A percentile compares a stretch with the other conserved stretches of the same genome.
phyloP scores from a whole-genome alignment of 257 asterid genomes.

The Ocimum tenuiflorum region DNA sequence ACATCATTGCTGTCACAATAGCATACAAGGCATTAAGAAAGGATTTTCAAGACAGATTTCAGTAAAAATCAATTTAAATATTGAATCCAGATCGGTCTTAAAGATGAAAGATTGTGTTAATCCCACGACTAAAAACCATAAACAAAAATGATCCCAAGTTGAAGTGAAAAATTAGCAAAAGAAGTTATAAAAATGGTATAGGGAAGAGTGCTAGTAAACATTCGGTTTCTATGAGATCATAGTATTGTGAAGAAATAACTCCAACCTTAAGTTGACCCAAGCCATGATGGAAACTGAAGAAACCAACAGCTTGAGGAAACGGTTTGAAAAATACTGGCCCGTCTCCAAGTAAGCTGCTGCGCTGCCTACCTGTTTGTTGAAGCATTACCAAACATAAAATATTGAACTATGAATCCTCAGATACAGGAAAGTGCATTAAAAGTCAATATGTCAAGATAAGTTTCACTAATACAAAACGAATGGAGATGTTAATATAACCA shows the following conservation, averaged over 20 bases:
- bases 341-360: slow-evolving; percentile 88
- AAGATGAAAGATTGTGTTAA: background rate
- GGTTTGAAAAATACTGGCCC: slow-evolving; percentile 48
- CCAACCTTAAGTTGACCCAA: slow-evolving; percentile 88
- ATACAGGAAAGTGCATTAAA: background rate
- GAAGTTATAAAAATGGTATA: too few relatives aligned
- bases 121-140: background rate
- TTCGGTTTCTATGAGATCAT: too few relatives aligned
- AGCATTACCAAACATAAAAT: slow-evolving; percentile 1
- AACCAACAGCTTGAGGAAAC: slow-evolving; percentile 48
- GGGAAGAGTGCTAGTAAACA: too few relatives aligned
- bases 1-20: slow-evolving; percentile 81
- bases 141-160: too few relatives aligned
- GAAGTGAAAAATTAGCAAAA: too few relatives aligned
- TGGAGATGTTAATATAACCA: background rate
- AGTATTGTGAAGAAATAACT: background rate
- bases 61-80: too few relatives aligned
- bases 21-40: slow-evolving; percentile 12
- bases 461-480: background rate
- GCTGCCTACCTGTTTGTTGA: slow-evolving; percentile 61
- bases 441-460: background rate
- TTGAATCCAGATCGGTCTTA: background rate
- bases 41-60: background rate
- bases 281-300: slow-evolving; percentile 70
- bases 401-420: background rate